A percentile compares a stretch with the other conserved stretches of the same genome.
Conservation (phyloP, 2,329 filamentous ascomycete species). For the Alternaria ethzedia region DNA sequence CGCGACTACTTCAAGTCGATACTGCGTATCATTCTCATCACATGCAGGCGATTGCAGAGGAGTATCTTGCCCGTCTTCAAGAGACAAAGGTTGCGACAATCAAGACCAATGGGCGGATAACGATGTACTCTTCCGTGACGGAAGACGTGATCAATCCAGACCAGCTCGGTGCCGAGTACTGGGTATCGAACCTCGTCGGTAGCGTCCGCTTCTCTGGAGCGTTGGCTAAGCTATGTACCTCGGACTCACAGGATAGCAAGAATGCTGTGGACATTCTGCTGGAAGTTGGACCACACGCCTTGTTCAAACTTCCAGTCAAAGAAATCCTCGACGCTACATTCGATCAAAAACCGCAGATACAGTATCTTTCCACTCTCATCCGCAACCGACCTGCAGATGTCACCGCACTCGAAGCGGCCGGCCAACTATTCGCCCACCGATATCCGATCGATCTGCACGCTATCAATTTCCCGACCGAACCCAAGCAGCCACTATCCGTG, state of each 20-base stretch:
- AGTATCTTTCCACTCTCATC: constrained; percentile 11
- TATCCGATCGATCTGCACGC: constrained; percentile 7
- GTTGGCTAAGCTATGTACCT: background rate
- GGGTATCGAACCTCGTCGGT: constrained; percentile 32
- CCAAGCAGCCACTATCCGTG: constrained; percentile 5
- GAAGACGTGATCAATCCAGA: constrained; percentile 5
- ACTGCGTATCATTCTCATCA: constrained; percentile 57
- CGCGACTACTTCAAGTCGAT: constrained; percentile 48
- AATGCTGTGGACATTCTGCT: constrained; percentile 7
- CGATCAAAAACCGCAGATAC: constrained; percentile 1
- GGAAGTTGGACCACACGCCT: constrained; percentile 21
- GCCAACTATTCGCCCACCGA: background rate
- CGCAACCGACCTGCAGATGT: constrained; percentile 13
- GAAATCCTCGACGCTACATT: constrained; percentile 5
- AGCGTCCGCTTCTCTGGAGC: constrained; percentile 20
- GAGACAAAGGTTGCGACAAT: constrained; percentile 2
- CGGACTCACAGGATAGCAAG: background rate
- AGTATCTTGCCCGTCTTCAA: constrained; percentile 19
- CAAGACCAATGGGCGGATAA: background rate
- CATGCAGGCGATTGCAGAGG: constrained; percentile 36
- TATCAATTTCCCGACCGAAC: constrained; percentile 12
- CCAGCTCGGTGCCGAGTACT: constrained; percentile 29
- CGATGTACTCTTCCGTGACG: constrained; percentile 26
- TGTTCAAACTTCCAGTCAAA: constrained; percentile 12
- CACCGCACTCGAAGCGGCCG: constrained; percentile 11